Evolutionary conservation across 2,329 filamentous ascomycete species (phyloP).

Genomic region (Calonectria pteridis): DNA sequence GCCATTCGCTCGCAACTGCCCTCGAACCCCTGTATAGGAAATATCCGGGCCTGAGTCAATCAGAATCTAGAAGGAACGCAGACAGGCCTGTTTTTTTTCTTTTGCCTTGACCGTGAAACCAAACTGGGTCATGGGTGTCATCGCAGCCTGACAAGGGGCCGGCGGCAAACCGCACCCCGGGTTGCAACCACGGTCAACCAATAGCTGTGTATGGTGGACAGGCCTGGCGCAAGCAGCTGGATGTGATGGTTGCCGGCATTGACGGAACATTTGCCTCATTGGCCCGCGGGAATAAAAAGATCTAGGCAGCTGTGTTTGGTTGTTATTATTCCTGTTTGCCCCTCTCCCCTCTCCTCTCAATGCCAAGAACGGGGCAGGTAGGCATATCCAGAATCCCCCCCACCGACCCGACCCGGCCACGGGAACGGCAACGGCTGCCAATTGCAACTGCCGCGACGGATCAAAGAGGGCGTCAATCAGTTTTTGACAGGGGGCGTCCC

Average conservation of each 20-base stretch:
- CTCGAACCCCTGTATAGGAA: neutral
- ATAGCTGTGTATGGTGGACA: neutral
- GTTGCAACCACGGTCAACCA: neutral
- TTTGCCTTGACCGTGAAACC: conserved; percentile 2
- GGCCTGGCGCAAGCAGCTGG: neutral
- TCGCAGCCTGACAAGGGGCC: neutral
- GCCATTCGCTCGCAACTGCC: neutral
- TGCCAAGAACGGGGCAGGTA: neutral
- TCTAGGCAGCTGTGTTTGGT: neutral
- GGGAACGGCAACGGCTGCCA: neutral
- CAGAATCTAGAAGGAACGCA: neutral
- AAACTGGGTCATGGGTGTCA: neutral
- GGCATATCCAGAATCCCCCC: no score
- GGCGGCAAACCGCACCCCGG: neutral
- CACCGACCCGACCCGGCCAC: neutral
- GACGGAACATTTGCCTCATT: neutral
- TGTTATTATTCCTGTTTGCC: neutral
- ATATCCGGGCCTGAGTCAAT: neutral
- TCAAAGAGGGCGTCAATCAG: neutral
- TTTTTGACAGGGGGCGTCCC: neutral
- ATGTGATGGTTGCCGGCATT: neutral
- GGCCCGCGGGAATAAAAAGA: neutral
- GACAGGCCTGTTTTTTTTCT: neutral
- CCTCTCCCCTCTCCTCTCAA: neutral
- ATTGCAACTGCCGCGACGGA: neutral